These are phyloP conservation scores for Coprinellus micaceus DNA, from an alignment of 768 basidiomycete species.

Conservation along the genomic window DNA sequence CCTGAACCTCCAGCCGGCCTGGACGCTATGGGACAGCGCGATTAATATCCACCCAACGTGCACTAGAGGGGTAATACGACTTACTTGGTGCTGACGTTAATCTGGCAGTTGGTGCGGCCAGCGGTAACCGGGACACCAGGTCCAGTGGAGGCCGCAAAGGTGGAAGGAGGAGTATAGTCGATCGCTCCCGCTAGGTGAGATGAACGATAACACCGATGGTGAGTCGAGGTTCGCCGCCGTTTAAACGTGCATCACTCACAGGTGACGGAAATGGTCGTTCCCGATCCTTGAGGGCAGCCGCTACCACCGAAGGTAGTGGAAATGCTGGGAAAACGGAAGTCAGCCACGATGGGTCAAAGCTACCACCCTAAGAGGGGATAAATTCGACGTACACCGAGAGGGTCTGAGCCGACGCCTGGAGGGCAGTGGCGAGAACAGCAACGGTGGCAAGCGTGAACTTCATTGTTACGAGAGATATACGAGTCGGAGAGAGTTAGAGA, in stretches of 20 bases:
- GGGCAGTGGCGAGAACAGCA: background rate
- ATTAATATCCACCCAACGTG: background rate
- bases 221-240: too few relatives aligned
- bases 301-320: background rate
- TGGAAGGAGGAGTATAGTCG: constrained; percentile 1
- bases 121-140: background rate
- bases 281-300: background rate
- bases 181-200: background rate
- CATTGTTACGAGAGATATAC: background rate
- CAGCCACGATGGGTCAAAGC: too few relatives aligned
- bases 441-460: background rate
- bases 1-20: background rate
- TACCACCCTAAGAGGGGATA: background rate
- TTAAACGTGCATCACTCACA: too few relatives aligned
- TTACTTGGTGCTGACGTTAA: background rate
- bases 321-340: background rate
- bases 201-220: background rate
- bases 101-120: background rate
- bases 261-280: background rate
- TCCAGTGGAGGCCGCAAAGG: background rate
- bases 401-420: background rate
- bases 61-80: background rate
- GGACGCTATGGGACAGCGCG: background rate
- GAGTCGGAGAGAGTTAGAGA: background rate
- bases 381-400: background rate